Evolutionary conservation across 2,329 filamentous ascomycete genomes (phyloP), one percentile per base, ranked within the genome.

Genomic region (Blastomyces percursus): DNA sequence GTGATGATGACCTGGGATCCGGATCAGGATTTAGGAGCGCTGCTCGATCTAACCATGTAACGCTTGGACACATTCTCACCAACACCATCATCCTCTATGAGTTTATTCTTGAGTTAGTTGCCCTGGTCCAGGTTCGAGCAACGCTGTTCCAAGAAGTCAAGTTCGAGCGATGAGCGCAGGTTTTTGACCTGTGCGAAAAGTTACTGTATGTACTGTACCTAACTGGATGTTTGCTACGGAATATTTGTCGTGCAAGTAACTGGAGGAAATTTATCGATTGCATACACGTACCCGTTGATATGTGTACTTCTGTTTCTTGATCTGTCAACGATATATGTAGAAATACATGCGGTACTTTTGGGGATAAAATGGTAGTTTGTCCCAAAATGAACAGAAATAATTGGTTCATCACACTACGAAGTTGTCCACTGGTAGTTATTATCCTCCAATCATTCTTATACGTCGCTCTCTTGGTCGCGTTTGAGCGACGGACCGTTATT

Each of bases 41-140:
- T 2, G 64, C 64, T 38, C 61, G 65, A 11, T 67, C 70, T 11
- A 76, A 74, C 58, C 80, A 79, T 11, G 86, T 85, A 8, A 90
- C 86, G 8, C 83, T 94, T 4, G 90, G 87, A 50, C 89, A 93
- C 71, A 79, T 93, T 12, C 77, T 94, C 65, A 93, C 89, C 6
- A 94, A 93, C 72, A 84, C 88, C 50, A 84, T 93, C 63, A 83
- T 93, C 59, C 78, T 91, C 63, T 90, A 94, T 72, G 88, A 89
- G 44, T 94, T 94, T 71, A 75, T 93, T 59, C 80, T 93, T 59
- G 90, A 94, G 73, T 74, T 93, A 62, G 86, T 88, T 1, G 87
- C 88, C 32, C 74, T 92, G 68, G 80, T 91, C 63, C 89, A 93
- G 72, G 86, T 89, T 44, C 80, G 90, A 61, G 88, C 87, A 30